A percentile compares a stretch with the other conserved stretches of the same genome.
Conservation (phyloP, 208 protist species). For the Acanthamoeba lenticulata region DNA sequence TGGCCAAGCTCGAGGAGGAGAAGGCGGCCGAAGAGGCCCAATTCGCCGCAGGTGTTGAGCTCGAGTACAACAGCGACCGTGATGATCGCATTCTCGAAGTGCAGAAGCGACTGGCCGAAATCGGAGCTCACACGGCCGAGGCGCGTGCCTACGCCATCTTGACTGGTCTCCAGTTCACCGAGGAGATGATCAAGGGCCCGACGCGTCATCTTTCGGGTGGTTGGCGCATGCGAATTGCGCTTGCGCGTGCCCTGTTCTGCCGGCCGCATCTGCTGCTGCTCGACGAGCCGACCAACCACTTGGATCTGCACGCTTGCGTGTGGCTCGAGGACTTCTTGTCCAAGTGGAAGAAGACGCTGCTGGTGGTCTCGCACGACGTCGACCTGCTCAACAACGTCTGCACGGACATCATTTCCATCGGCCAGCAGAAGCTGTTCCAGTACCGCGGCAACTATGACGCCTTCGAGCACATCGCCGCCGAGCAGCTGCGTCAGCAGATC, state of each 20-base stretch:
- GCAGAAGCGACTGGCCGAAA: constrained; percentile 94
- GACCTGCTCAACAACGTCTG: constrained; percentile 96
- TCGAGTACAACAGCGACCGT: constrained; percentile 84
- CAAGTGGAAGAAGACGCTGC: constrained; percentile 94
- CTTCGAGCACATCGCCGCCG: constrained; percentile 80
- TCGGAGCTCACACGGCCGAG: constrained; percentile 95
- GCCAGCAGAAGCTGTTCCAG: constrained; percentile 81
- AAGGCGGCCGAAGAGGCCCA: constrained; percentile 59
- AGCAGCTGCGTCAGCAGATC: constrained; percentile 76
- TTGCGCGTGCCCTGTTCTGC: constrained; percentile 85
- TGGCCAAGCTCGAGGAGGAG: constrained; percentile 89
- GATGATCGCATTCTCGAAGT: constrained; percentile 93
- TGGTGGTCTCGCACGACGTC: constrained; percentile 95
- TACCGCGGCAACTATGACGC: constrained; percentile 87
- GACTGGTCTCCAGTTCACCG: constrained; percentile 94
- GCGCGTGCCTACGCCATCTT: constrained; percentile 84
- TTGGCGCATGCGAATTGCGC: constrained; percentile 97
- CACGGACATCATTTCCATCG: constrained; percentile 88
- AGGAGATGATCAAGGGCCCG: constrained; percentile 93
- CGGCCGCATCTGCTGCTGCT: constrained; percentile 60
- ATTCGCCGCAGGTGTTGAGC: neutral
- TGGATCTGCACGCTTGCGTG: constrained; percentile 95
- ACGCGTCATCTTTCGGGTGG: constrained; percentile 91
- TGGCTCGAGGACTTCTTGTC: constrained; percentile 97
- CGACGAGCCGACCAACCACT: constrained; percentile 96